Conservation (phyloP, 139 green algal genomes). For the Haematococcus lacustris region DNA sequence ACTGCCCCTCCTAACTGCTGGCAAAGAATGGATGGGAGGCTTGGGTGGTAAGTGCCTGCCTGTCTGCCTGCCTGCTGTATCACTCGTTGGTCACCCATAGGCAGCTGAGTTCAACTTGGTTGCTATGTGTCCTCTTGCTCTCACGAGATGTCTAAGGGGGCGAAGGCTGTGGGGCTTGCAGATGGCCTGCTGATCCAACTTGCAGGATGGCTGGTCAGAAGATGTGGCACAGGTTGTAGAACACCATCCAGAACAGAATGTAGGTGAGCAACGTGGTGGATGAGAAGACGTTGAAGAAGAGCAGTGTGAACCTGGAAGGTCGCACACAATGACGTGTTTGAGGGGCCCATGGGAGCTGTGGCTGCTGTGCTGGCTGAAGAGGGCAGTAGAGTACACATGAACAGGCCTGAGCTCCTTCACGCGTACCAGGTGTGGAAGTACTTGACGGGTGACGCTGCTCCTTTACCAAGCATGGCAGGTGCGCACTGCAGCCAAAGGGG, state of each 20-base stretch:
- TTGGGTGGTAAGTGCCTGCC: no score
- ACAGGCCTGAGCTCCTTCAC: neutral
- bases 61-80: no score
- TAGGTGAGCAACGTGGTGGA: constrained; percentile 43
- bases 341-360: neutral
- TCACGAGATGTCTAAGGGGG: no score
- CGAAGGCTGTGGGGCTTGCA: no score
- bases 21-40: no score
- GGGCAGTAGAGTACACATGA: neutral
- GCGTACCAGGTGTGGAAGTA: constrained; percentile 39
- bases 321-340: neutral
- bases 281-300: constrained; percentile 38
- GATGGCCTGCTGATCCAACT: no score
- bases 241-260: constrained; percentile 54
- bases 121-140: no score
- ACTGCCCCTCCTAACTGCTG: no score
- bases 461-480: constrained; percentile 32
- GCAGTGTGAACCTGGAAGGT: constrained; percentile 31
- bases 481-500: constrained; percentile 25
- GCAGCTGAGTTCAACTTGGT: no score
- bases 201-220: no score
- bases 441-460: constrained; percentile 16
- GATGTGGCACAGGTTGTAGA: constrained; percentile 49
- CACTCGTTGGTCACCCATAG: no score
- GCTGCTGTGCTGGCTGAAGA: neutral